Base-by-base conservation (phyloP, 768 basidiomycete genomes). In the Amanita polypyramis region DNA sequence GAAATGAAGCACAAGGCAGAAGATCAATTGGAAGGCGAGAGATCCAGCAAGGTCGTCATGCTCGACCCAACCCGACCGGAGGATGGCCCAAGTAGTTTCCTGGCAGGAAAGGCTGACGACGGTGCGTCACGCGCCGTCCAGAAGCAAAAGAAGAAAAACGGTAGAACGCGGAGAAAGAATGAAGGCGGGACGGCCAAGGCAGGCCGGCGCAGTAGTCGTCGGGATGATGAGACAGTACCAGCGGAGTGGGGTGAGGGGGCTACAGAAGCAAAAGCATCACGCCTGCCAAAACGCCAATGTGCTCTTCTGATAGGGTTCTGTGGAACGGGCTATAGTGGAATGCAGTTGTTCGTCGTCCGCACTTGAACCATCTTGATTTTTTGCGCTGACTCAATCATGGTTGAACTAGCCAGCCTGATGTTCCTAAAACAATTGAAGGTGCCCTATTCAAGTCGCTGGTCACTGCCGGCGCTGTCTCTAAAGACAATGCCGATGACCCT, bases 401-500 rank as follows among this genome's bases (percentile, higher is more conserved):
- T n/a, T 27, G 41, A 19, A 33, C 29, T 51, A 90, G 88, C 44
- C 88, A 93, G 60, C 81, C 79, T 6, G 73, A 80, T 43, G 63
- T 64, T 34, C 71, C 74, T 7, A 74, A 71, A 37, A 98, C 96
- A 1, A 92, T 99, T 53, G 96, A 98, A 64, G 88, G 90, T 15
- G 76, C 80, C 34, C 62, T 99, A 27, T 99, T 96, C 57, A 77
- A 82, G 37, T 92, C 93, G 0, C 70, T 98, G 41, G 84, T 92
- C 21, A 82, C 85, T 54, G 85, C 84, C 2, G 95, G 94, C 8
- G 93, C 91, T 3, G 85, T 99, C n/a, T 95, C 91, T 21, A 73
- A 82, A 52, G 95, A 97, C 63, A 99, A 99, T 58, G 81, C 94
- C 3, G 80, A 88, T 51, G 84, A 96, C 62, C 85, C 91, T 23